phyloP scores from a whole-genome alignment of 257 asterid genomes.

The Anisodus tanguticus region DNA sequence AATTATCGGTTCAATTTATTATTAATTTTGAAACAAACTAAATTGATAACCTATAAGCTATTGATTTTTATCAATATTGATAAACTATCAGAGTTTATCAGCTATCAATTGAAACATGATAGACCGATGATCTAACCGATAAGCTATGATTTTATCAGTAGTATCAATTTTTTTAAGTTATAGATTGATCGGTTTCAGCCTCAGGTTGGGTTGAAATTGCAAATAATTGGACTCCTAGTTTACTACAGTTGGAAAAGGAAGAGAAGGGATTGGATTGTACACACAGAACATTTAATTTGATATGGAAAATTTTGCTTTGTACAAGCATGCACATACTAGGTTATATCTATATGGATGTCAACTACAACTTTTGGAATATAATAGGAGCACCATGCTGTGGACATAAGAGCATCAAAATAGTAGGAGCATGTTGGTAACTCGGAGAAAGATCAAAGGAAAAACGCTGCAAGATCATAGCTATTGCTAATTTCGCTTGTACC shows the following conservation, averaged over 20 bases:
- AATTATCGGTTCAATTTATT: no score
- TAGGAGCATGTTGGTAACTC: slow-evolving; percentile 74
- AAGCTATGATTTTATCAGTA: no score
- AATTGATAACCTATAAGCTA: no score
- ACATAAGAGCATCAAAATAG: slow-evolving; percentile 66
- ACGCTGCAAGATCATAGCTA: slow-evolving; percentile 67
- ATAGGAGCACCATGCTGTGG: slow-evolving; percentile 74
- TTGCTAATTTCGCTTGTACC: slow-evolving; percentile 74
- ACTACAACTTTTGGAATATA: slow-evolving; percentile 25
- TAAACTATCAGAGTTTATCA: no score
- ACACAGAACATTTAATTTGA: background rate
- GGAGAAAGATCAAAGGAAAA: slow-evolving; percentile 59
- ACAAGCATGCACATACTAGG: slow-evolving; percentile 25
- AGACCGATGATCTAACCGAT: no score
- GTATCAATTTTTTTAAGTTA: no score
- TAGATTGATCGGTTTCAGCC: no score
- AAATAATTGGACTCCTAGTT: no score
- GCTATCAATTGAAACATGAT: no score
- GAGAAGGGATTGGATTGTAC: background rate
- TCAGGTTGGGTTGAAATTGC: no score
- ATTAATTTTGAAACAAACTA: no score
- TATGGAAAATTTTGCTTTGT: slow-evolving; percentile 14
- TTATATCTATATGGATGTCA: background rate
- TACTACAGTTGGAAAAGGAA: background rate
- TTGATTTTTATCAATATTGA: no score